Evolutionary conservation across 164 flowering plant genomes (phyloP), one percentile per base, ranked within the genome.

Genomic region (Platanus orientalis): DNA sequence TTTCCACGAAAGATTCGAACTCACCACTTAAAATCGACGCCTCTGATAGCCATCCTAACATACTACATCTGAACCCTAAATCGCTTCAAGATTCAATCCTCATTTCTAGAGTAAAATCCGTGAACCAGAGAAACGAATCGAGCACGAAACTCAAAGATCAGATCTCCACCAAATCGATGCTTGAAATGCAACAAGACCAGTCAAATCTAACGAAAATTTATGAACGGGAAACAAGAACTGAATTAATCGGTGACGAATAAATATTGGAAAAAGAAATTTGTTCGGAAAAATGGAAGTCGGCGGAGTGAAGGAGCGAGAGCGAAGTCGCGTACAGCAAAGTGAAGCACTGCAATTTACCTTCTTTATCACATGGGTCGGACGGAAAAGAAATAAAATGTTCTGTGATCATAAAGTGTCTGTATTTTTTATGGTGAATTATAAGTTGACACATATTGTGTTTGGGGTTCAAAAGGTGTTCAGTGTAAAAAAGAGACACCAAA

Each of bases 11-110:
- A 64, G 24, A 58, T 36, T 13, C 26, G 6, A 64, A 52, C 77
- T 59, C 2, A 88, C 97, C 97, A 92, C 79, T 92, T 92, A 81
- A 92, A 87, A 84, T 89, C 89, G 5, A 86, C 84, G 65, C 95
- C 94, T 71, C 84, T 78, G 47, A 82, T 83, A 21, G 96, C 90
- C 96, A 91, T 91, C 16, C 24, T n/a, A 60, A 60, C 29, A 20
- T 59, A 54, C 44, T 60, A 58, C 67, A 59, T 53, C 60, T 60
- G 65, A 72, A 64, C 67, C 70, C 57, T 60, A 17, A 70, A 26
- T 49, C 48, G 47, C 23, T 50, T 42, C 58, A 48, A 45, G 55
- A 63, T 49, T 40, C 40, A 29, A 39, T 16, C 58, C 16, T 59
- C 57, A 25, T 44, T 47, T 32, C 55, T 27, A 1, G 47, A 51